A percentile compares a stretch with the other conserved stretches of the same genome.
phyloP scores from a whole-genome alignment of 1,284 basidiomycete species.

The Cronartium quercuum region DNA sequence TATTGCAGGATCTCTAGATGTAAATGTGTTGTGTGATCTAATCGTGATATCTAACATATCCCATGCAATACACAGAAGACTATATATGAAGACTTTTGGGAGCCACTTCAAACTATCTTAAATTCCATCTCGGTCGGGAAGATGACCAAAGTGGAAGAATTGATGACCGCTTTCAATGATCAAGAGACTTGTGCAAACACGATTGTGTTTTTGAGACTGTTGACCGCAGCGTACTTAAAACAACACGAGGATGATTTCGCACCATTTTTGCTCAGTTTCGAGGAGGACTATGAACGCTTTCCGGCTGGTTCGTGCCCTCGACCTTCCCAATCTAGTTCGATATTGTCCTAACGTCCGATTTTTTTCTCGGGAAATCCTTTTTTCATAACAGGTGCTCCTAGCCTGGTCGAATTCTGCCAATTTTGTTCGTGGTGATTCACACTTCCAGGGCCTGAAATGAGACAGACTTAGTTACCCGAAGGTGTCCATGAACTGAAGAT shows the following conservation, averaged over 20 bases:
- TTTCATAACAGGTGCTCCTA: neutral
- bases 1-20: neutral
- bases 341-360: neutral
- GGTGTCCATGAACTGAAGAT: too few species aligned
- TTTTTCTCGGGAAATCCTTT: neutral
- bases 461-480: too few species aligned
- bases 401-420: neutral
- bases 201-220: constrained; percentile 66
- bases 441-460: neutral
- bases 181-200: constrained; percentile 48
- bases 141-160: neutral
- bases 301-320: neutral
- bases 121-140: neutral
- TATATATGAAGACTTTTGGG: constrained; percentile 1
- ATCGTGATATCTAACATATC: too few species aligned
- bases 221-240: constrained; percentile 75
- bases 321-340: neutral
- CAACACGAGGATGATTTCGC: constrained; percentile 60
- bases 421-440: neutral
- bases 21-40: neutral
- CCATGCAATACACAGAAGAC: neutral
- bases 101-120: neutral
- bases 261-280: constrained; percentile 65
- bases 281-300: constrained; percentile 44
- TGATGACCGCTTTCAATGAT: neutral